Conservation (phyloP, 1,139 yeast genomes). For the Chernovozyma aurita region DNA sequence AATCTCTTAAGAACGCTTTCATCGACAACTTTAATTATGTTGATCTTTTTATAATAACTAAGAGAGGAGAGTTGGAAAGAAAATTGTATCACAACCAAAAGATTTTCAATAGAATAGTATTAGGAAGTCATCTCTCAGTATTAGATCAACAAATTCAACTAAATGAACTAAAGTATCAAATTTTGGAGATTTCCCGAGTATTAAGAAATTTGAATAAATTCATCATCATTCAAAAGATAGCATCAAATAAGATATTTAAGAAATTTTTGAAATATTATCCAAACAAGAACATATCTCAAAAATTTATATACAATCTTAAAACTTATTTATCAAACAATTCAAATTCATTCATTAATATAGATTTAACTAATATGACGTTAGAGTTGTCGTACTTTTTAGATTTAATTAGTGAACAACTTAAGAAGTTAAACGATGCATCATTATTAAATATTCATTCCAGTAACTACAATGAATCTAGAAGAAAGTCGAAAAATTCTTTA, state of each 20-base stretch:
- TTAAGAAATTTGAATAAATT: constrained; percentile 71
- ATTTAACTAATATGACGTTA: constrained; percentile 59
- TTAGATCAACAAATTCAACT: constrained; percentile 15
- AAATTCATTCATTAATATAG: constrained; percentile 59
- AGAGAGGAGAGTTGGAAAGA: constrained; percentile 54
- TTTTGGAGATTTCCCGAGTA: constrained; percentile 50
- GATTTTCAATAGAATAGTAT: constrained; percentile 1
- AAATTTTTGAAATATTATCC: constrained; percentile 65
- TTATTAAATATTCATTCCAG: constrained; percentile 1
- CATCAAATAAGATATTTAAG: constrained; percentile 74
- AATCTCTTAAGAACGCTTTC: constrained; percentile 28
- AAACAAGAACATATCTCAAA: constrained; percentile 31
- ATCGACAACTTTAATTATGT: constrained; percentile 48
- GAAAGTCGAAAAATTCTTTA: constrained; percentile 13
- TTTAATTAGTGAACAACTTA: constrained; percentile 48
- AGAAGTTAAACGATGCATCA: constrained; percentile 9
- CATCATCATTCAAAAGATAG: constrained; percentile 75
- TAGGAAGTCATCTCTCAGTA: not conserved
- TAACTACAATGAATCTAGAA: too few species aligned
- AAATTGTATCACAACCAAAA: constrained; percentile 18
- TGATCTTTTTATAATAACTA: constrained; percentile 59
- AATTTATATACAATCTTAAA: constrained; percentile 35
- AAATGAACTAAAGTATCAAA: constrained; percentile 31
- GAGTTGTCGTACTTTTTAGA: constrained; percentile 45
- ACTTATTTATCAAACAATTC: constrained; percentile 34